Evolutionary conservation across 805 yeast species (phyloP).

Genomic region (Ogataea dorogensis): DNA sequence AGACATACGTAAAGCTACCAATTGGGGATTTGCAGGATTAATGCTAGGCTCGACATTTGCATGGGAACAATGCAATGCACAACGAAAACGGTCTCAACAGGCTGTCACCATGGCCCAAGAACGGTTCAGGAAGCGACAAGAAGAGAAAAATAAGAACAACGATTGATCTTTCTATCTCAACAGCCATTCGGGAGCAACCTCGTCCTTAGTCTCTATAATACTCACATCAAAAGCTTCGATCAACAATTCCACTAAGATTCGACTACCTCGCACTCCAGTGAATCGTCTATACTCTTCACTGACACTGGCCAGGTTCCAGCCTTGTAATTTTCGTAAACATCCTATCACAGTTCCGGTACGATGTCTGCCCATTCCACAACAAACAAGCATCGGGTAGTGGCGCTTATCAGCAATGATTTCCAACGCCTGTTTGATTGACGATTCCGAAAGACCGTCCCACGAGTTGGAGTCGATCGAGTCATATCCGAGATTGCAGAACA

Average conservation of each 20-base stretch:
- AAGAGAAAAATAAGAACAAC: slow-evolving; percentile 27
- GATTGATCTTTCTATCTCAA: slow-evolving; percentile 21
- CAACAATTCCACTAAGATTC: slow-evolving; percentile 85
- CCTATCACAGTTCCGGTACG: slow-evolving; percentile 97
- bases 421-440: slow-evolving; percentile 74
- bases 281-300: slow-evolving; percentile 93
- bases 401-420: slow-evolving; percentile 68
- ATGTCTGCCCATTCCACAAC: slow-evolving; percentile 99
- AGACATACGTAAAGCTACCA: slow-evolving; percentile 57
- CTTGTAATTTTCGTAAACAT: slow-evolving; percentile 85
- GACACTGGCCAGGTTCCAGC: slow-evolving; percentile 95
- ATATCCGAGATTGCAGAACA: slow-evolving; percentile 79
- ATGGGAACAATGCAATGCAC: slow-evolving; percentile 89
- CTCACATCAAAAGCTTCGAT: slow-evolving; percentile 68
- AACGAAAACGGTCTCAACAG: slow-evolving; percentile 62
- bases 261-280: slow-evolving; percentile 89
- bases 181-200: slow-evolving; percentile 49
- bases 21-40: slow-evolving; percentile 84
- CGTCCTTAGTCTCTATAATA: slow-evolving; percentile 41
- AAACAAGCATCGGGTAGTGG: slow-evolving; percentile 83
- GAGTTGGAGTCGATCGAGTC: slow-evolving; percentile 59
- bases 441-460: slow-evolving; percentile 92
- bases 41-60: slow-evolving; percentile 77
- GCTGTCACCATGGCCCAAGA: slow-evolving; percentile 70
- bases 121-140: slow-evolving; percentile 33